Evolutionary conservation across 257 asterid genomes (phyloP).

Genomic region (Forsythia viridissima): DNA sequence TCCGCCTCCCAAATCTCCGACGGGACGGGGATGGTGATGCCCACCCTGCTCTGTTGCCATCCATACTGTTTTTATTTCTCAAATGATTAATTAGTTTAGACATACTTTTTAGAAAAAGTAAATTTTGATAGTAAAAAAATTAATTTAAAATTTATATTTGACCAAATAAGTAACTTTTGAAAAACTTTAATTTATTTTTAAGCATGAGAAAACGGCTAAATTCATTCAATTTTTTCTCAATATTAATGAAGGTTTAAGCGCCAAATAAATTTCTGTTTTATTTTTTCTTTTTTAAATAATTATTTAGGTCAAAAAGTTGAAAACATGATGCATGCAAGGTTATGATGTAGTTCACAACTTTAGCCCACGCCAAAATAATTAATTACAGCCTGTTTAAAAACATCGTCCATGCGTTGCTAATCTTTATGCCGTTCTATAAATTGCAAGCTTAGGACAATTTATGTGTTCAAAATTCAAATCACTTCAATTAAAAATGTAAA

Average conservation of each 20-base stretch:
- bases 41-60: no score
- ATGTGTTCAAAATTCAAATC: background rate
- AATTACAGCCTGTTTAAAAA: background rate
- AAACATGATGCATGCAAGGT: conserved; percentile 31
- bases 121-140: background rate
- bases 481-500: background rate
- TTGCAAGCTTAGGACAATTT: background rate
- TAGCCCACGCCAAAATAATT: background rate
- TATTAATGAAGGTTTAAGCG: background rate
- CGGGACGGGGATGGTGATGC: no score
- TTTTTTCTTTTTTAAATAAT: background rate
- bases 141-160: no score
- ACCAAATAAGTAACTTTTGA: no score
- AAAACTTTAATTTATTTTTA: no score
- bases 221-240: no score
- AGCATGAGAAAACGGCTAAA: no score
- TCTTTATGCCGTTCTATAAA: background rate
- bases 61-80: no score
- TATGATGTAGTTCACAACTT: conserved; percentile 27
- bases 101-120: background rate
- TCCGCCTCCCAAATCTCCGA: no score
- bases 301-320: conserved; percentile 20
- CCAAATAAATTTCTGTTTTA: no score
- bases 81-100: no score
- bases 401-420: background rate